These are phyloP conservation scores for Glebionis coronaria DNA, from an alignment of 129 eudicot genomes.

Conservation along the genomic window DNA sequence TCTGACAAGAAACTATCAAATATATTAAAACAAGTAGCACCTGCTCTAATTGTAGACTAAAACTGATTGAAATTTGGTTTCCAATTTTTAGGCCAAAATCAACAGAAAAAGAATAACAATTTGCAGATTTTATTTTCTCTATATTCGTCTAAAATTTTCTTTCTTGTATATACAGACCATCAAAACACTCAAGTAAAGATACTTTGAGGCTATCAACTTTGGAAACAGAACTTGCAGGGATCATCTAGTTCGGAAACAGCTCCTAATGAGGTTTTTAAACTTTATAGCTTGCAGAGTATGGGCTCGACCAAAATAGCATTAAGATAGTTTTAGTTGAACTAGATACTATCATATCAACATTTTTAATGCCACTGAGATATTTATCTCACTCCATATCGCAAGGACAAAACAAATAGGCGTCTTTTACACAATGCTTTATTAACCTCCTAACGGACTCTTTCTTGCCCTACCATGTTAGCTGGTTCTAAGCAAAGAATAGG, in stretches of 20 bases:
- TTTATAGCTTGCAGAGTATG: conserved; percentile 5
- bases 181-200: conserved; percentile 6
- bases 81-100: conserved; percentile 3
- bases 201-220: neutral
- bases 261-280: neutral
- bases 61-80: neutral
- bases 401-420: too few relatives aligned
- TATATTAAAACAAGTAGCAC: neutral
- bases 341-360: too few relatives aligned
- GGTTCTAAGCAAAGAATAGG: too few relatives aligned
- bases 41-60: too few relatives aligned
- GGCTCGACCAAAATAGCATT: neutral
- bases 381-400: too few relatives aligned
- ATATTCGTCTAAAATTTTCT: neutral
- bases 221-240: neutral
- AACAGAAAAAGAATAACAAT: neutral
- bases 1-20: neutral
- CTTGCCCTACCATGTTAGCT: too few relatives aligned
- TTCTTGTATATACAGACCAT: neutral
- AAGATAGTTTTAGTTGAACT: conserved; percentile 5
- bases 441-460: too few relatives aligned
- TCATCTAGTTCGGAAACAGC: conserved; percentile 3
- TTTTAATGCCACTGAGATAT: too few relatives aligned
- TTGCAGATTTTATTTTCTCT: neutral
- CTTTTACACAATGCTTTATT: too few relatives aligned